Evolutionary conservation across 2,329 filamentous ascomycete genomes (phyloP).

Genomic region (Lasiodiplodia theobromae): DNA sequence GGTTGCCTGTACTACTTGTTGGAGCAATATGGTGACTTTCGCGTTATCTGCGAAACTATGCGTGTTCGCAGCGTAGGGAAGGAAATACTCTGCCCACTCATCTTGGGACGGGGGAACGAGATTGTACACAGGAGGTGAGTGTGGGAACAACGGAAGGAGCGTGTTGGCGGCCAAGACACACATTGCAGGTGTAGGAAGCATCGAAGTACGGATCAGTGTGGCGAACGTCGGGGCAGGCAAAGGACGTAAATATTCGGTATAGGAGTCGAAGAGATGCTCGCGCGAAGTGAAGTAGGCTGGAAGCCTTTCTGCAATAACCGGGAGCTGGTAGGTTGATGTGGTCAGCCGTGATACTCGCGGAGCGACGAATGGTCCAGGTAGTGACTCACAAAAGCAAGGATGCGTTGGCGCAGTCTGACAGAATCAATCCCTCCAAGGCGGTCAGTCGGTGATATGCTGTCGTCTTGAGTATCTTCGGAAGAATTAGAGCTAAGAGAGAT

Average conservation of each 20-base stretch:
- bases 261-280: slow-evolving; percentile 65
- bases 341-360: neutral
- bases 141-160: slow-evolving; percentile 39
- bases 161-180: slow-evolving; percentile 55
- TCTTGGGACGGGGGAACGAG: slow-evolving; percentile 37
- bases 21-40: slow-evolving; percentile 45
- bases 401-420: slow-evolving; percentile 66
- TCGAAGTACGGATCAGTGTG: slow-evolving; percentile 60
- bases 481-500: slow-evolving; percentile 13
- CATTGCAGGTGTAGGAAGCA: slow-evolving; percentile 53
- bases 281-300: slow-evolving; percentile 58
- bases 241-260: slow-evolving; percentile 64
- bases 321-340: neutral
- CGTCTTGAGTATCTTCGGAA: neutral
- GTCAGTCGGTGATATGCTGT: slow-evolving; percentile 35
- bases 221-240: slow-evolving; percentile 66
- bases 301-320: slow-evolving; percentile 42
- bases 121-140: slow-evolving; percentile 40
- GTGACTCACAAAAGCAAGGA: slow-evolving; percentile 64
- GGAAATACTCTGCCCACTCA: slow-evolving; percentile 40
- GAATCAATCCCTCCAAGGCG: slow-evolving; percentile 59
- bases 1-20: slow-evolving; percentile 30
- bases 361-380: neutral
- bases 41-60: slow-evolving; percentile 43
- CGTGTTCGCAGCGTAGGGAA: slow-evolving; percentile 37